These are phyloP conservation scores for Eutypa lata DNA, from an alignment of 2,329 filamentous ascomycete genomes.

Conservation along the genomic window DNA sequence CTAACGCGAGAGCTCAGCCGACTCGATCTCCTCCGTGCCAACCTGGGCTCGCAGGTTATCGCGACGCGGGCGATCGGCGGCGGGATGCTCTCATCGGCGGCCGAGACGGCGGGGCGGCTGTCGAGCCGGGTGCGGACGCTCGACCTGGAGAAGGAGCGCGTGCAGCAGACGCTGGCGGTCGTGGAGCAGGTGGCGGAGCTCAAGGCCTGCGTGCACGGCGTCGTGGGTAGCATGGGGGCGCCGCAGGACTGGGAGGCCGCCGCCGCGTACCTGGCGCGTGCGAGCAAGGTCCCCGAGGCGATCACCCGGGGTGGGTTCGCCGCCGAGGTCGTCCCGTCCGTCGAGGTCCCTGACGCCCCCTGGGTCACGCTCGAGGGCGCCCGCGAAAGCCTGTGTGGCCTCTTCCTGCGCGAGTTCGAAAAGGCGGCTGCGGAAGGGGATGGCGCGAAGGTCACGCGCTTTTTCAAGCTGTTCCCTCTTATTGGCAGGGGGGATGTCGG, in stretches of 20 bases:
- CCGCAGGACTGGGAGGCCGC: conserved; percentile 99
- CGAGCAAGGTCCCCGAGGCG: conserved; percentile 73
- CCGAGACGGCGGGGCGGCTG: conserved; percentile 79
- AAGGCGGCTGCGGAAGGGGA: conserved; percentile 86
- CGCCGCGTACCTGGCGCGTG: conserved; percentile 81
- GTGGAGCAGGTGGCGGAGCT: conserved; percentile 96
- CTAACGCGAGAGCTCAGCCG: conserved; percentile 82
- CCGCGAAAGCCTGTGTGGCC: conserved; percentile 80
- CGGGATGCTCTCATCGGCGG: conserved; percentile 84
- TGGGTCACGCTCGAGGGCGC: conserved; percentile 83
- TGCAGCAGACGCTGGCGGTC: conserved; percentile 84
- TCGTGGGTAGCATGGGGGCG: conserved; percentile 93
- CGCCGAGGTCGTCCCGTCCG: conserved; percentile 86
- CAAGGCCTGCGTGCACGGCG: conserved; percentile 92
- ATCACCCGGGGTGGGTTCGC: conserved; percentile 86
- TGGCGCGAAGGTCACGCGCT: conserved; percentile 83
- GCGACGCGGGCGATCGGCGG: conserved; percentile 80
- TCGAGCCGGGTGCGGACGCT: conserved; percentile 83
- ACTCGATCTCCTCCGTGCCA: conserved; percentile 83
- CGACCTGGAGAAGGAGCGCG: conserved; percentile 86
- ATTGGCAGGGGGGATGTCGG: conserved; percentile 88
- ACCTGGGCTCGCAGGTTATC: conserved; percentile 82
- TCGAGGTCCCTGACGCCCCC: conserved; percentile 91
- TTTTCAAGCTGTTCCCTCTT: conserved; percentile 96
- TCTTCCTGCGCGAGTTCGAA: conserved; percentile 94